Evolutionary conservation across 1,284 basidiomycete genomes (phyloP).

Genomic region (Puccinia polysora): DNA sequence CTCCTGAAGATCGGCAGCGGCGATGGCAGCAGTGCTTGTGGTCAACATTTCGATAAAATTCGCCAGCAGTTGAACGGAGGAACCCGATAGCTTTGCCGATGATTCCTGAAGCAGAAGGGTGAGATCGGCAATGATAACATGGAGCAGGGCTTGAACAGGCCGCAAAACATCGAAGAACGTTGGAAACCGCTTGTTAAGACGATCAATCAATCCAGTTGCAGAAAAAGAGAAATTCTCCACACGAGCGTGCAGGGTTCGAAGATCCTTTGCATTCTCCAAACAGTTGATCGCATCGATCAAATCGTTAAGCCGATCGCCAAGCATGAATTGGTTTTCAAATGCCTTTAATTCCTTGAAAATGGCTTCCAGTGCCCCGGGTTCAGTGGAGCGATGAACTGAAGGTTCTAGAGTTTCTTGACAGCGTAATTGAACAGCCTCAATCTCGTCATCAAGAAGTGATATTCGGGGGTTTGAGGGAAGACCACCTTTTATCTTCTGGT

Average conservation of each 20-base stretch:
- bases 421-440: not conserved
- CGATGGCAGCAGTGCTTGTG: conserved; percentile 7
- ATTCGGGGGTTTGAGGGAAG: conserved; percentile 21
- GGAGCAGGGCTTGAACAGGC: conserved; percentile 29
- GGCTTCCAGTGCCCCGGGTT: conserved; percentile 9
- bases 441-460: conserved; percentile 4
- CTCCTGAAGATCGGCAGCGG: conserved; percentile 25
- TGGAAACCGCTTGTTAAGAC: conserved; percentile 33
- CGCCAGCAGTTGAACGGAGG: not conserved
- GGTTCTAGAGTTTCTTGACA: conserved; percentile 30
- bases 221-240: conserved; percentile 36
- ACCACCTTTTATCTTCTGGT: not conserved
- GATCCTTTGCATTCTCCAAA: not conserved
- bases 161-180: conserved; percentile 31
- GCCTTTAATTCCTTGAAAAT: conserved; percentile 38
- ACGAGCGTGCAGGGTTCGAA: conserved; percentile 16
- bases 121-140: conserved; percentile 25
- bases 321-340: conserved; percentile 32
- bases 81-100: not conserved
- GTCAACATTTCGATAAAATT: conserved; percentile 8
- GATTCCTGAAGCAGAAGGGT: conserved; percentile 19
- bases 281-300: not conserved
- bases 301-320: conserved; percentile 22
- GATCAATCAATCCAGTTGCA: conserved; percentile 24
- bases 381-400: conserved; percentile 22